phyloP scores from a whole-genome alignment of 805 yeast genomes.

The Zygosaccharomyces bailii region DNA sequence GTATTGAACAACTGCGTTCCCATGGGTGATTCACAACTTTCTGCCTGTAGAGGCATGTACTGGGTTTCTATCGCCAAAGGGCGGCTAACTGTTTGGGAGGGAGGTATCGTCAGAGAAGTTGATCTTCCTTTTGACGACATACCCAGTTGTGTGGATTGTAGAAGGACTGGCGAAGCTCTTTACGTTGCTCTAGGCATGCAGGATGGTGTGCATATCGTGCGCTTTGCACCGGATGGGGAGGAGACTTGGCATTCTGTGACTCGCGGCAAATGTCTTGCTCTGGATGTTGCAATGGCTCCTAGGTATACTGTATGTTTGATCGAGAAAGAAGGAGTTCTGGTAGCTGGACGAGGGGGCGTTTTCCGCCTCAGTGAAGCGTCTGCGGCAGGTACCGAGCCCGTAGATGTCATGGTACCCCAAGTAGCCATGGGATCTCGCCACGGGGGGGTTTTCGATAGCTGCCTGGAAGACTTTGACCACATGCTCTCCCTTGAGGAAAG shows the following conservation, averaged over 20 bases:
- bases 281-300: slow-evolving; percentile 12
- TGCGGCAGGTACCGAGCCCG: neutral
- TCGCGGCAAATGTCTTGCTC: slow-evolving; percentile 4
- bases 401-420: neutral
- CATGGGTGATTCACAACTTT: neutral
- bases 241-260: slow-evolving; percentile 1
- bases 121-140: neutral
- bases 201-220: neutral
- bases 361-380: neutral
- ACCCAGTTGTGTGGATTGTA: neutral
- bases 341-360: slow-evolving; percentile 5
- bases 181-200: neutral
- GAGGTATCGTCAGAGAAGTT: neutral
- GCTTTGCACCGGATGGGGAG: neutral
- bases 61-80: neutral
- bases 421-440: neutral
- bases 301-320: slow-evolving; percentile 6
- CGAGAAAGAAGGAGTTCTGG: slow-evolving; percentile 8
- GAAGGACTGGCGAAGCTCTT: neutral
- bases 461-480: neutral
- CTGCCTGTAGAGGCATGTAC: neutral
- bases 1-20: neutral
- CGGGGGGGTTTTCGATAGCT: slow-evolving; percentile 7
- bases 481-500: slow-evolving; percentile 11
- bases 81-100: neutral